Percentiles rank a stretch among this genome's conserved stretches.
These are phyloP conservation scores for Elongisporangium senticosum DNA, from an alignment of 352 stramenopile species.

Conservation along the genomic window DNA sequence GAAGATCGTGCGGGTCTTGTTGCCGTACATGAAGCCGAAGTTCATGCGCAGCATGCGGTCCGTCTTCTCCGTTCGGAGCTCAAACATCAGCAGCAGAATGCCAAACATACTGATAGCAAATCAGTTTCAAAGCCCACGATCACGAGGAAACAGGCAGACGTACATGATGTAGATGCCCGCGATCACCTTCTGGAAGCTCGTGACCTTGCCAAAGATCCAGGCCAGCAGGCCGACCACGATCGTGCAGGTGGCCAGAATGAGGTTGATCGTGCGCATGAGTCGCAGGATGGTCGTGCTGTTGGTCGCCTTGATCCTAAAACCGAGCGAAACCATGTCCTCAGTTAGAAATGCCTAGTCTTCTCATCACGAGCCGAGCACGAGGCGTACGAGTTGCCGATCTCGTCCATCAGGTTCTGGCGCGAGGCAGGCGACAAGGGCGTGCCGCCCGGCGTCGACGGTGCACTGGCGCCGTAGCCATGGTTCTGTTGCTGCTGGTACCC, in stretches of 20 bases:
- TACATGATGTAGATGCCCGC: slow-evolving; percentile 88
- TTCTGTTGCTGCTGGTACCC: slow-evolving; percentile 31
- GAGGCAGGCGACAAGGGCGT: slow-evolving; percentile 2
- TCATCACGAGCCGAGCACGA: neutral
- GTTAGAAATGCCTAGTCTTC: neutral
- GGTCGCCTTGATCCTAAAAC: slow-evolving; percentile 64
- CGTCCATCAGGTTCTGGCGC: slow-evolving; percentile 78
- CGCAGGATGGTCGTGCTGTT: slow-evolving; percentile 78
- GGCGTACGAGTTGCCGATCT: slow-evolving; percentile 59
- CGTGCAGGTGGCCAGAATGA: slow-evolving; percentile 68
- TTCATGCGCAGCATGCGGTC: slow-evolving; percentile 77
- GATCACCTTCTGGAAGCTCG: slow-evolving; percentile 76
- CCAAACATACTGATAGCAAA: slow-evolving; percentile 72
- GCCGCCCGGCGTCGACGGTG: slow-evolving; percentile 10
- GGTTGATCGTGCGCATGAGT: slow-evolving; percentile 73
- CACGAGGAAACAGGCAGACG: slow-evolving; percentile 8
- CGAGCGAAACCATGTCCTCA: neutral
- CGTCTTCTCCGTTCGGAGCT: slow-evolving; percentile 79
- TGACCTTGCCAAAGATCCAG: slow-evolving; percentile 77
- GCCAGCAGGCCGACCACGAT: slow-evolving; percentile 64
- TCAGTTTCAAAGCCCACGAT: neutral
- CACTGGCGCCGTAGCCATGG: slow-evolving; percentile 8
- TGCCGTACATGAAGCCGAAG: slow-evolving; percentile 90
- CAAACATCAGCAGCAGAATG: slow-evolving; percentile 68
- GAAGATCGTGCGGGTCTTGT: slow-evolving; percentile 85